Conservation (phyloP, 176 grass and related monocot genomes). For the Hsuehochloa calcarea region DNA sequence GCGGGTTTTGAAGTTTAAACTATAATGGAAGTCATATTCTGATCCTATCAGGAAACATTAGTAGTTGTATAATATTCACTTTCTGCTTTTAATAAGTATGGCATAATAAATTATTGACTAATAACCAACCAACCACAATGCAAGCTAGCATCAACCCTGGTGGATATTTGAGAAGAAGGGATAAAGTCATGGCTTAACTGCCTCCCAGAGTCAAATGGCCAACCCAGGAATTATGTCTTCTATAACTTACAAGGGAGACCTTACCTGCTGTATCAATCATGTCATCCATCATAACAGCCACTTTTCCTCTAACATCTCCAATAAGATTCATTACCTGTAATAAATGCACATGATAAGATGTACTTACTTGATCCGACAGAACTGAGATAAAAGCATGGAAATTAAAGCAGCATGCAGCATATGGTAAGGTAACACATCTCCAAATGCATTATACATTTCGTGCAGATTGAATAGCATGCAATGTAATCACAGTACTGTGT, state of each 20-base stretch:
- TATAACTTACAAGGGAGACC: conserved; percentile 24
- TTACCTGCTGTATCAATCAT: conserved; percentile 99
- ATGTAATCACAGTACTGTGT: background rate
- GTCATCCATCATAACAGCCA: conserved; percentile 98
- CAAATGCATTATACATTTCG: conserved; percentile 10
- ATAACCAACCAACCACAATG: background rate
- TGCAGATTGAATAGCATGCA: background rate
- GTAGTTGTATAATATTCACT: background rate
- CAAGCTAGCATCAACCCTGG: background rate
- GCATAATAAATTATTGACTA: conserved; percentile 5
- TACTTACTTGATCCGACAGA: conserved; percentile 1
- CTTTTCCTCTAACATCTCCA: conserved; percentile 98
- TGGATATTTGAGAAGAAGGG: background rate
- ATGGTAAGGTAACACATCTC: conserved; percentile 18
- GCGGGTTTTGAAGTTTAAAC: background rate
- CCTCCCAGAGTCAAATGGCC: background rate
- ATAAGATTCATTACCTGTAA: conserved; percentile 98
- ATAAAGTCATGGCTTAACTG: conserved; percentile 7
- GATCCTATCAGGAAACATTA: background rate
- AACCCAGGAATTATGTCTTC: background rate
- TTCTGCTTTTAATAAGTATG: background rate
- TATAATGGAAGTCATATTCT: background rate
- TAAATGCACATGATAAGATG: conserved; percentile 27
- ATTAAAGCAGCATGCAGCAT: conserved; percentile 5
- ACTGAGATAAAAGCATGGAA: background rate